Percentiles rank a stretch among this genome's conserved stretches.
Evolutionary conservation across 352 stramenopile species (phyloP).

Genomic region (Thraustochytrium sp.): DNA sequence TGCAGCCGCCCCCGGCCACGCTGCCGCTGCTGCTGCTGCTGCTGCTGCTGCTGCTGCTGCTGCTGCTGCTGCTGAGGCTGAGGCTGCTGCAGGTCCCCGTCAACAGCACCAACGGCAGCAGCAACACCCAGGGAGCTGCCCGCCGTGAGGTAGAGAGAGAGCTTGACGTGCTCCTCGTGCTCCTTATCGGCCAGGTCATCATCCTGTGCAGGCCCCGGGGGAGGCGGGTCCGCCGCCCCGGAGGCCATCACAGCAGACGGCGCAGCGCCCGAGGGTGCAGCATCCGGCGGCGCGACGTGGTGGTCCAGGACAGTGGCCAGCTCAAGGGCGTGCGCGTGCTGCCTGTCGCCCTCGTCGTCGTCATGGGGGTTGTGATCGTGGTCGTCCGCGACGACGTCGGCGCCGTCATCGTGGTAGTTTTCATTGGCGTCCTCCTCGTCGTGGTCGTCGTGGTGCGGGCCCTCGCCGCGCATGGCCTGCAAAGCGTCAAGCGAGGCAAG

Average conservation of each 20-base stretch:
- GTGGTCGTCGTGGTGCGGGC: too few relatives aligned
- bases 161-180: not conserved
- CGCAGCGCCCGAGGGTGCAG: too few relatives aligned
- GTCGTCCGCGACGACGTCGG: not conserved
- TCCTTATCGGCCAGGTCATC: not conserved
- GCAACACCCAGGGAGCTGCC: too few relatives aligned
- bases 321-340: too few relatives aligned
- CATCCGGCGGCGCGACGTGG: too few relatives aligned
- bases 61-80: not conserved
- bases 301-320: too few relatives aligned
- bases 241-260: too few relatives aligned
- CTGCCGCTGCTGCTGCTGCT: not conserved
- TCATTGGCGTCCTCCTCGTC: too few relatives aligned
- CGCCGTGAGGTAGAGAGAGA: slow-evolving; percentile 15
- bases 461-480: too few relatives aligned
- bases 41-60: not conserved
- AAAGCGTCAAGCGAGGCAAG: not conserved
- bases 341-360: not conserved
- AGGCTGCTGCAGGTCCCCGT: not conserved
- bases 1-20: too few relatives aligned
- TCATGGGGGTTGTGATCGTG: not conserved
- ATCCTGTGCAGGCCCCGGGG: too few relatives aligned
- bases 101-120: not conserved
- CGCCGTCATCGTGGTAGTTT: not conserved
- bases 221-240: too few relatives aligned